Conservation (phyloP, 2,329 filamentous ascomycete species). For the Helotiales sp. region DNA sequence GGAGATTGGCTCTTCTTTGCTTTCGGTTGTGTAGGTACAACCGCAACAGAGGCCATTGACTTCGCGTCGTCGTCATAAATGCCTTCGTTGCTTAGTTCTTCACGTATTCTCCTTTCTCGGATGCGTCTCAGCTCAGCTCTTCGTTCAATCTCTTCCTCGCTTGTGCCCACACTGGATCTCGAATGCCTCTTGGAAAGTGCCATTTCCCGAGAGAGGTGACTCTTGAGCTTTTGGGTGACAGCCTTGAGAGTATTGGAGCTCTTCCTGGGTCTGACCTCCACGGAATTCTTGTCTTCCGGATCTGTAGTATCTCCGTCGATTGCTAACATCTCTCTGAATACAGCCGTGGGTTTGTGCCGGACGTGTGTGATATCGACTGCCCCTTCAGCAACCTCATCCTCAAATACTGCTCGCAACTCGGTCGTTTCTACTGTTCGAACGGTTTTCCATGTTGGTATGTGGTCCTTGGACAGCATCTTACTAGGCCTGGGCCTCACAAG, state of each 20-base stretch:
- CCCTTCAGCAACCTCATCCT: slow-evolving; percentile 11
- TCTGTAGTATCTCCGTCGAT: slow-evolving; percentile 21
- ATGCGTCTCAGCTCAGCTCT: slow-evolving; percentile 57
- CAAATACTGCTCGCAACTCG: slow-evolving; percentile 31
- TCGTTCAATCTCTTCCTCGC: slow-evolving; percentile 53
- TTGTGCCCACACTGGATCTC: slow-evolving; percentile 45
- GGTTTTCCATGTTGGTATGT: slow-evolving; percentile 22
- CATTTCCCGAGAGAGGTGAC: slow-evolving; percentile 47
- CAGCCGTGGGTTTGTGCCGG: slow-evolving; percentile 8
- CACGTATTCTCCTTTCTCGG: slow-evolving; percentile 56
- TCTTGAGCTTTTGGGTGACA: slow-evolving; percentile 41
- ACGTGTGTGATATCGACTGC: not conserved
- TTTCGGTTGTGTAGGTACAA: not conserved
- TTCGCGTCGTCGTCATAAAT: slow-evolving; percentile 39
- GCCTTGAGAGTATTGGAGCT: slow-evolving; percentile 43
- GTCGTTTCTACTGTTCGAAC: slow-evolving; percentile 22
- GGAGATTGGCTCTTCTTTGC: not conserved
- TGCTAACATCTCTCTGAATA: slow-evolving; percentile 9
- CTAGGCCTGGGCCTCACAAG: not conserved
- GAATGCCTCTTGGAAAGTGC: slow-evolving; percentile 40
- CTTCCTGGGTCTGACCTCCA: slow-evolving; percentile 43
- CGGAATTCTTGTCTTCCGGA: slow-evolving; percentile 37
- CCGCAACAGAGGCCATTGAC: slow-evolving; percentile 20
- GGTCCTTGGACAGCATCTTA: slow-evolving; percentile 16
- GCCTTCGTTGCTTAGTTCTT: slow-evolving; percentile 53